These are phyloP conservation scores for Betula pendula DNA, from an alignment of 306 rosid genomes.

Conservation along the genomic window DNA sequence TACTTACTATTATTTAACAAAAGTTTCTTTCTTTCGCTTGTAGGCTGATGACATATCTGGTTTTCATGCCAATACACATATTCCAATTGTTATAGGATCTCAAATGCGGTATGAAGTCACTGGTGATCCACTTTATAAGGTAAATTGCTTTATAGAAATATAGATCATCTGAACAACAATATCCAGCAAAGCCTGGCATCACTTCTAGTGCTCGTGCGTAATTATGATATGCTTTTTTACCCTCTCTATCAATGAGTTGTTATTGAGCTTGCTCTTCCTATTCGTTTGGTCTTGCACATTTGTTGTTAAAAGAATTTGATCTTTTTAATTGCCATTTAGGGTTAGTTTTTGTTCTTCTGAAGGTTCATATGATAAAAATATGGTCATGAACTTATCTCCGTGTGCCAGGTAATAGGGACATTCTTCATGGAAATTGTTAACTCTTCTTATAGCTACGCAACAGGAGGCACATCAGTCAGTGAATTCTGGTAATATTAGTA, in stretches of 20 bases:
- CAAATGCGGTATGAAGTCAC: constrained; percentile 86
- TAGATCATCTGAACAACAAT: constrained; percentile 7
- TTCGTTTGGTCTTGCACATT: constrained; percentile 1
- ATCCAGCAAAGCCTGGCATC: constrained; percentile 13
- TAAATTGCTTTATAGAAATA: constrained; percentile 31
- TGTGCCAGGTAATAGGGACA: constrained; percentile 62
- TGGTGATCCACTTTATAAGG: constrained; percentile 88
- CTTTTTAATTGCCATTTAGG: background rate
- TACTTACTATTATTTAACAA: constrained; percentile 7
- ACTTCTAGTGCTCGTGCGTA: background rate
- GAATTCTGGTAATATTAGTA: constrained; percentile 73
- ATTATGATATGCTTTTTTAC: background rate
- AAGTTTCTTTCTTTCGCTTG: constrained; percentile 14
- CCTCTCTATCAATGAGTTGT: background rate
- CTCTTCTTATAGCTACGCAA: constrained; percentile 94
- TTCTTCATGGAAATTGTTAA: constrained; percentile 81
- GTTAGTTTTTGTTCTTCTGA: constrained; percentile 1
- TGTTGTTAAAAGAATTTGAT: background rate
- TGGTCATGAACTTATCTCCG: constrained; percentile 3
- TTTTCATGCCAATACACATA: constrained; percentile 81
- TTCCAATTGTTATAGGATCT: constrained; percentile 81
- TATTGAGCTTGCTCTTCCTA: background rate
- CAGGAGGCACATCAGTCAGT: constrained; percentile 86
- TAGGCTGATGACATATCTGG: constrained; percentile 75
- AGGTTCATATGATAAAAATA: constrained; percentile 5